Evolutionary conservation across 106 monocot species (phyloP), one percentile per base, ranked within the genome.

Genomic region (Dendrobium nobile): DNA sequence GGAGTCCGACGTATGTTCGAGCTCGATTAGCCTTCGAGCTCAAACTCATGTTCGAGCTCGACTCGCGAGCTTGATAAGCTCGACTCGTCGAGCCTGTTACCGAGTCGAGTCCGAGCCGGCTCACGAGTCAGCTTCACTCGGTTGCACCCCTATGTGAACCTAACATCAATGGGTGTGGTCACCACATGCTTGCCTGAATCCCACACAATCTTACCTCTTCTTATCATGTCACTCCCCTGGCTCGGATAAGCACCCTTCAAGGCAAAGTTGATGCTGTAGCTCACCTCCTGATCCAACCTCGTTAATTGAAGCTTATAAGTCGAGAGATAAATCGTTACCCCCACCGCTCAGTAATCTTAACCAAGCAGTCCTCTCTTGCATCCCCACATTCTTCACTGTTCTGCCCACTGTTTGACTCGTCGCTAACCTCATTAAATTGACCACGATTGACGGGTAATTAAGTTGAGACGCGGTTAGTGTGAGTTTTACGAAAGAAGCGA

Each of bases 381-480:
- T 45, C n/a, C 77, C 77, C 10, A 77, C 48, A 20, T 77, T 77
- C 45, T 20, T 77, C 15, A 15, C 77, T 1, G 77, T 77, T n/a
- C 77, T 19, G 5, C 48, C 48, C 24, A 77, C 77, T 9, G 24
- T 51, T 18, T 44, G 10, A 22, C 26, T 47, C 20, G 45, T 26
- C 6, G 19, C 1, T 7, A 5, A 17, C n/a, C 5, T 4, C 3
- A 48, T 56, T 3, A 80, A 44, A 55, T 72, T 67, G 0, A 74
- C 80, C 5, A 11, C 47, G 7, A 80, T 73, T 9, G 80, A 80
- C 0, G 80, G 80, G 41, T 80, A 80, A 48, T 80, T 80, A 18
- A 80, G 80, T 27, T 73, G 20, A 10, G 80, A 33, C 19, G 54
- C 64, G 17, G 18, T 80, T 24, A 20, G 17, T n/a, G n/a, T n/a